Percentiles rank a stretch among this genome's conserved stretches.
Evolutionary conservation across 495 filamentous ascomycete species (phyloP).

Genomic region (Penicillium roqueforti): DNA sequence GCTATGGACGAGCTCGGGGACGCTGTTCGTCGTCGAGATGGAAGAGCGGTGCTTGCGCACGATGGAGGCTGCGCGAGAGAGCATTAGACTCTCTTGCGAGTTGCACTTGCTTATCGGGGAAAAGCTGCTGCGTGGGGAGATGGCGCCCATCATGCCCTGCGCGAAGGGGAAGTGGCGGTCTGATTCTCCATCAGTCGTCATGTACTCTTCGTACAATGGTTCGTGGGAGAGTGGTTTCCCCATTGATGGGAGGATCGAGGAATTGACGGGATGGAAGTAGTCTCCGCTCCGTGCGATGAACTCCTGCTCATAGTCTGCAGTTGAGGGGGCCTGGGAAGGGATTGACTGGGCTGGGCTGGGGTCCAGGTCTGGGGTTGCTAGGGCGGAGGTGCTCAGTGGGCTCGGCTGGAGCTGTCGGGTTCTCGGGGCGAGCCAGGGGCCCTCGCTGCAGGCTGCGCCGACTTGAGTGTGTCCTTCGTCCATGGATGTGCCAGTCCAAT

Average conservation of each 20-base stretch:
- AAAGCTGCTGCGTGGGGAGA: constrained; percentile 49
- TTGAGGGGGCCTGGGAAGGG: constrained; percentile 30
- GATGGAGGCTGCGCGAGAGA: constrained; percentile 46
- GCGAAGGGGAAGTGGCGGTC: constrained; percentile 43
- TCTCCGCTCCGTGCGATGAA: constrained; percentile 25
- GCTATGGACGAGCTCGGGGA: constrained; percentile 54
- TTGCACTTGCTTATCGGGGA: constrained; percentile 56
- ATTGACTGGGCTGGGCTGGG: constrained; percentile 36
- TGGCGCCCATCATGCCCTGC: constrained; percentile 35
- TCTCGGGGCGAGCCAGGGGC: constrained; percentile 12
- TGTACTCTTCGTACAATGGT: constrained; percentile 46
- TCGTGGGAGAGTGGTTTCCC: constrained; percentile 39
- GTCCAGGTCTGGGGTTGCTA: constrained; percentile 40
- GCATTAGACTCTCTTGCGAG: constrained; percentile 54
- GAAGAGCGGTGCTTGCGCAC: constrained; percentile 53
- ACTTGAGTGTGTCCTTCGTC: constrained; percentile 27
- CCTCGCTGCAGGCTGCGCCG: constrained; percentile 17
- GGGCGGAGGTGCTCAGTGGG: constrained; percentile 28
- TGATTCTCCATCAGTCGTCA: constrained; percentile 43
- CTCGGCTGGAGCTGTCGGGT: constrained; percentile 22
- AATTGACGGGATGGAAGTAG: constrained; percentile 38
- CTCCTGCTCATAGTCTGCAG: constrained; percentile 30
- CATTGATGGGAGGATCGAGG: constrained; percentile 29
- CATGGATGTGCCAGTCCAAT: constrained; percentile 62
- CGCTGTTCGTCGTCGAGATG: constrained; percentile 50